These are phyloP conservation scores for Spinellus fusiger DNA, from an alignment of 192 early-diverging fungal species.

Conservation along the genomic window DNA sequence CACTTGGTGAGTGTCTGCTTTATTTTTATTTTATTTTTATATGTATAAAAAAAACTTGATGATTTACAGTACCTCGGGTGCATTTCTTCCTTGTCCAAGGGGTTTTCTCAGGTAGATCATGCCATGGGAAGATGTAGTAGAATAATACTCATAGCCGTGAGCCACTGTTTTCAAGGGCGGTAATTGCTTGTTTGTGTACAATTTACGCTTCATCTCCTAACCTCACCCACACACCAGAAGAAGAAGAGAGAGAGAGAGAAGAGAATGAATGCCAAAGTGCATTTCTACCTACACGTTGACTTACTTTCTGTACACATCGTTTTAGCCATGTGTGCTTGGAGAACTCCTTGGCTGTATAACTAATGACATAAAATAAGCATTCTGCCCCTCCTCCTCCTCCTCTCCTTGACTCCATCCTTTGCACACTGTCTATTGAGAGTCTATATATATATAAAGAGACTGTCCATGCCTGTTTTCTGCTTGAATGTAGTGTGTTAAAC, in stretches of 20 bases:
- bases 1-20: neutral
- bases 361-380: too few species aligned
- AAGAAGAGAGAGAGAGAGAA: too few species aligned
- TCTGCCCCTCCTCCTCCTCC: too few species aligned
- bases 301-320: slow-evolving; percentile 5
- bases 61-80: slow-evolving; percentile 32
- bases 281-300: neutral
- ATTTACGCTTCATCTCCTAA: slow-evolving; percentile 49
- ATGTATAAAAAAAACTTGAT: neutral
- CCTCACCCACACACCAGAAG: too few species aligned
- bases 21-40: neutral
- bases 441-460: too few species aligned
- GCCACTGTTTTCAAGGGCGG: slow-evolving; percentile 41
- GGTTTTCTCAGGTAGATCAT: slow-evolving; percentile 44
- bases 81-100: slow-evolving; percentile 25
- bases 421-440: too few species aligned
- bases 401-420: too few species aligned
- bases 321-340: too few species aligned
- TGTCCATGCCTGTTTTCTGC: slow-evolving; percentile 54
- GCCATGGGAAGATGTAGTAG: slow-evolving; percentile 39
- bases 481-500: slow-evolving; percentile 38
- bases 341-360: too few species aligned
- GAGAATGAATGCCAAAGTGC: neutral
- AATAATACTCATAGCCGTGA: slow-evolving; percentile 50
- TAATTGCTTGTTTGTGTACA: slow-evolving; percentile 32